These are phyloP conservation scores for Tremella yokohamensis DNA, from an alignment of 768 basidiomycete species.

Conservation along the genomic window DNA sequence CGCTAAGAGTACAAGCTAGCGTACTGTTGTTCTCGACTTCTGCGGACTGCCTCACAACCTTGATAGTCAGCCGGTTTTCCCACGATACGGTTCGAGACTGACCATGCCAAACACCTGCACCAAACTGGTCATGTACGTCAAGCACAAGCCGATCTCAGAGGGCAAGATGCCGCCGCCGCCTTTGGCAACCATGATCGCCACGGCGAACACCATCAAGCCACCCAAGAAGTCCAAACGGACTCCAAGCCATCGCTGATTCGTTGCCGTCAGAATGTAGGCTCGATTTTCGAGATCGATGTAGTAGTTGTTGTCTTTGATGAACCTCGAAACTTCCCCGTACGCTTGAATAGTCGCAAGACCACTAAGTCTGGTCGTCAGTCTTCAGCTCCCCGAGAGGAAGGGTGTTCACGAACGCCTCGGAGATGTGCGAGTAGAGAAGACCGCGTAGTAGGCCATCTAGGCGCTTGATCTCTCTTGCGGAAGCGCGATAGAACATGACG, in stretches of 20 bases:
- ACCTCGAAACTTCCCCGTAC: constrained; percentile 73
- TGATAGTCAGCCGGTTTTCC: not conserved
- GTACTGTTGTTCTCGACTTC: constrained; percentile 80
- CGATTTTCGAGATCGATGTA: constrained; percentile 86
- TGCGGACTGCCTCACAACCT: constrained; percentile 43
- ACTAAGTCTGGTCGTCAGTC: constrained; percentile 25
- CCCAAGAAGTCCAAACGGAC: constrained; percentile 87
- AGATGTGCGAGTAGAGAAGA: constrained; percentile 82
- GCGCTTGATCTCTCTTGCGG: constrained; percentile 75
- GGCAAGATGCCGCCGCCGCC: constrained; percentile 70
- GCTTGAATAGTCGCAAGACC: constrained; percentile 67
- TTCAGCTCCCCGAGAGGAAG: constrained; percentile 29
- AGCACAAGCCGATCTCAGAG: constrained; percentile 70
- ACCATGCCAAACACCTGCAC: constrained; percentile 45
- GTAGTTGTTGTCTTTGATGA: constrained; percentile 67
- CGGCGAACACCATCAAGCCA: constrained; percentile 53
- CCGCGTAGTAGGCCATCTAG: constrained; percentile 73
- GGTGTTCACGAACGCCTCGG: constrained; percentile 61
- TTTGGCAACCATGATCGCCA: constrained; percentile 73
- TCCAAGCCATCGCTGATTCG: constrained; percentile 73
- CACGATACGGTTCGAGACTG: not conserved
- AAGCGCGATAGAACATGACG: constrained; percentile 75
- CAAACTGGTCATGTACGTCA: constrained; percentile 56
- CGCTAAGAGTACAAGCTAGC: constrained; percentile 5
- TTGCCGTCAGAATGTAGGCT: constrained; percentile 72